These are phyloP conservation scores for Saprolegnia diclina DNA, from an alignment of 352 stramenopile genomes.

Conservation along the genomic window DNA sequence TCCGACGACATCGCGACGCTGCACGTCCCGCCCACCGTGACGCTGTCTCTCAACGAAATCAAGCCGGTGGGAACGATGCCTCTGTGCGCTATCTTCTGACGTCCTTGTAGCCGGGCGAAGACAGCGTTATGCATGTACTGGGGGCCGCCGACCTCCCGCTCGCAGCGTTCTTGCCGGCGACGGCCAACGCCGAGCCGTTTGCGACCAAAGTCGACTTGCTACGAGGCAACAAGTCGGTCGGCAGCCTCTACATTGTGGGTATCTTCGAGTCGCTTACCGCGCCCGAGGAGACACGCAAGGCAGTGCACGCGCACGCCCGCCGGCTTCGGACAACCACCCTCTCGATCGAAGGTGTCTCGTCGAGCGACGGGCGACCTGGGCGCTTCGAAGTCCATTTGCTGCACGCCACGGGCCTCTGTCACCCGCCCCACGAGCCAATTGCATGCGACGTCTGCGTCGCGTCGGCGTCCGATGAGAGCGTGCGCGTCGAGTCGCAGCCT, in stretches of 20 bases:
- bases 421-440: constrained; percentile 25
- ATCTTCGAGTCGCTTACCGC: constrained; percentile 40
- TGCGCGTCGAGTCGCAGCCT: neutral
- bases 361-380: constrained; percentile 27
- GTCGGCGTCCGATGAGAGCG: constrained; percentile 33
- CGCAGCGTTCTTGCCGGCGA: constrained; percentile 32
- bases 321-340: constrained; percentile 8
- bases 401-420: constrained; percentile 22
- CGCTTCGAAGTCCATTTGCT: constrained; percentile 41
- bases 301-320: neutral
- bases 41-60: constrained; percentile 44
- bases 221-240: constrained; percentile 35
- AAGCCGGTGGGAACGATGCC: constrained; percentile 38
- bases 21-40: constrained; percentile 35
- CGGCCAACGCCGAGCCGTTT: constrained; percentile 25
- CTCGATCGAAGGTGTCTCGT: neutral
- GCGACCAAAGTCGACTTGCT: constrained; percentile 34
- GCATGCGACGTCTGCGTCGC: constrained; percentile 40
- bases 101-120: constrained; percentile 40
- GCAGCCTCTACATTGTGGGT: constrained; percentile 34
- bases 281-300: constrained; percentile 2
- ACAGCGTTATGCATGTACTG: constrained; percentile 33
- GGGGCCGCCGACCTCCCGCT: constrained; percentile 42
- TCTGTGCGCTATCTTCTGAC: neutral
- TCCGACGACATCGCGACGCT: constrained; percentile 25